Conservation (phyloP, 1,284 basidiomycete genomes). For the Ganoderma meredithae region DNA sequence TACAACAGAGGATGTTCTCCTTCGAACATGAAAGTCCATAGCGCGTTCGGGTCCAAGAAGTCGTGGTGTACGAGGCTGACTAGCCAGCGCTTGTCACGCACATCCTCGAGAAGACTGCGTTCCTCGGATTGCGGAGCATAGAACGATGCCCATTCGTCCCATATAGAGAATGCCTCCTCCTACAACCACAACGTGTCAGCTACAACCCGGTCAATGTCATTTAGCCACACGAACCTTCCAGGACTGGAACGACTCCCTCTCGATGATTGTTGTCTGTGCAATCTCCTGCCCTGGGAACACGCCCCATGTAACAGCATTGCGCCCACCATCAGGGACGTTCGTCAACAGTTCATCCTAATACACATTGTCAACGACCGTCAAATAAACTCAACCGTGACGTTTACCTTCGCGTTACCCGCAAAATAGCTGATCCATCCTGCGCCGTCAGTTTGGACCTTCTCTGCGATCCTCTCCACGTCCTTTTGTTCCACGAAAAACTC, state of each 20-base stretch:
- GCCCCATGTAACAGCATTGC: slow-evolving; percentile 99
- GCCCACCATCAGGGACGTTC: slow-evolving; percentile 81
- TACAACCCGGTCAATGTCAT: not conserved
- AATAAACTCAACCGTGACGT: not conserved
- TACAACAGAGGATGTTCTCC: slow-evolving; percentile 26
- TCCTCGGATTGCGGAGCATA: slow-evolving; percentile 83
- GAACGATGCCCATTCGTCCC: slow-evolving; percentile 93
- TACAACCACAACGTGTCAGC: slow-evolving; percentile 41
- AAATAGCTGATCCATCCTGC: slow-evolving; percentile 84
- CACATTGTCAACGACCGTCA: slow-evolving; percentile 56
- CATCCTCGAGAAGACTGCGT: slow-evolving; percentile 73
- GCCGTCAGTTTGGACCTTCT: slow-evolving; percentile 61
- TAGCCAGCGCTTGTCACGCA: slow-evolving; percentile 86
- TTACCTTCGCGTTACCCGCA: slow-evolving; percentile 83
- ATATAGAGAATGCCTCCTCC: slow-evolving; percentile 98
- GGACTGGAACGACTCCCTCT: slow-evolving; percentile 88
- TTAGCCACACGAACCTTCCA: slow-evolving; percentile 76
- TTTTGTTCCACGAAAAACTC: slow-evolving; percentile 88
- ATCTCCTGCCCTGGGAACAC: slow-evolving; percentile 98
- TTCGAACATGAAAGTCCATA: slow-evolving; percentile 87
- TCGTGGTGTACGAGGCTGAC: slow-evolving; percentile 96
- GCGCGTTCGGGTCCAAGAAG: slow-evolving; percentile 81
- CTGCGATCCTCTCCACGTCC: slow-evolving; percentile 73
- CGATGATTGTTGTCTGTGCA: slow-evolving; percentile 97
- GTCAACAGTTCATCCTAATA: slow-evolving; percentile 81